Percentiles rank a stretch among this genome's conserved stretches.
These are phyloP conservation scores for Closterium sp. DNA, from an alignment of 139 green algal species.

Conservation along the genomic window DNA sequence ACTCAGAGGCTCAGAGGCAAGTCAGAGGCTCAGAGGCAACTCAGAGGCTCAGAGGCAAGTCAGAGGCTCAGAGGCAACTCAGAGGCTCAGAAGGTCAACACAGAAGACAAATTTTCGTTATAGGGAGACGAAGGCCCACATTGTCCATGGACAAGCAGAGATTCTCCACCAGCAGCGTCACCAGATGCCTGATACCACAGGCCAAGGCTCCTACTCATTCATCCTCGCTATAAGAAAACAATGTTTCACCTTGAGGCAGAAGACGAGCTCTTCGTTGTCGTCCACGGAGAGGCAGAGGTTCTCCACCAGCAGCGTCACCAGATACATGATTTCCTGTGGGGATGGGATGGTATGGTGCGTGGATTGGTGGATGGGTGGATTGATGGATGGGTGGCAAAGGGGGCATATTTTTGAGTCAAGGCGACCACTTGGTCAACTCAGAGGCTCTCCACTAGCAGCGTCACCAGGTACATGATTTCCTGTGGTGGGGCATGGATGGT, in stretches of 20 bases:
- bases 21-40: no score
- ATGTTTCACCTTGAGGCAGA: constrained; percentile 81
- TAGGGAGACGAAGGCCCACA: neutral
- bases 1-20: no score
- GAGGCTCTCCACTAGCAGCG: constrained; percentile 64
- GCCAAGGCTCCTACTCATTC: neutral
- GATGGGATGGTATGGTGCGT: neutral
- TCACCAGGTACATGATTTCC: constrained; percentile 76
- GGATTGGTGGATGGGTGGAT: neutral
- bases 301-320: constrained; percentile 89
- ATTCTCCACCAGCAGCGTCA: constrained; percentile 70
- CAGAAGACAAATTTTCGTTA: neutral
- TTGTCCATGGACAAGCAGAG: constrained; percentile 35
- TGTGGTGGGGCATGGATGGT: no score
- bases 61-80: no score
- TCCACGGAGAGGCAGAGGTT: constrained; percentile 88
- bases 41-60: no score
- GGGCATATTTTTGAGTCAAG: no score
- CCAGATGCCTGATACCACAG: constrained; percentile 67
- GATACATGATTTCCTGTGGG: constrained; percentile 64
- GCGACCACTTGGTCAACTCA: no score
- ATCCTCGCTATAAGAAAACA: neutral
- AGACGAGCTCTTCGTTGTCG: constrained; percentile 96
- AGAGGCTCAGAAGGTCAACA: no score
- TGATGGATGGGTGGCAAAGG: neutral